Evolutionary conservation across 345 rosid species (phyloP), one percentile per base, ranked within the genome.

Genomic region (Angophora floribunda): DNA sequence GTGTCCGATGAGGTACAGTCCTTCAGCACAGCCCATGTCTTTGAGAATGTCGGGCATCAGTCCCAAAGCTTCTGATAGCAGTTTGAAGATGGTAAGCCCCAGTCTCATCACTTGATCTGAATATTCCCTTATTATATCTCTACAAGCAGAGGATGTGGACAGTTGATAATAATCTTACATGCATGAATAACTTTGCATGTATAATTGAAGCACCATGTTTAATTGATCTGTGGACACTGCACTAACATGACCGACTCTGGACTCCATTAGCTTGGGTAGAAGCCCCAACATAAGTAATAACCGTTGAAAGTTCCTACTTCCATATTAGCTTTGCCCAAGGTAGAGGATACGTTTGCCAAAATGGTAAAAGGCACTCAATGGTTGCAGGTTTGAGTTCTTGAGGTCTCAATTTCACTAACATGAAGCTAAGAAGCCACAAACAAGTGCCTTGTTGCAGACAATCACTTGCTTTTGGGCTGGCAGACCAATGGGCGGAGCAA

Each of bases 101-200:
- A 94, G 53, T 51, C 53, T 88, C 90, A 85, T 88, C 26, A 92
- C 88, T 87, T 92, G 75, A 19, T 92, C 87, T 7, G 91, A 79
- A 89, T 91, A 95, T 63, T 90, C 90, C 7, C 90, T 17, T 84
- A 91, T 7, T 86, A 90, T 87, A 32, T 93, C 92, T 79, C 95
- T 93, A 85, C 90, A 49, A 50, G 45, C 63, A 51, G 87, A 85
- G 12, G 47, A 57, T 17, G n/a, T 3, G 79, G 59, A 36, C 32
- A 21, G 1, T 70, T 70, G 13, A 32, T 67, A 19, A 32, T 9
- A 32, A 70, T 32, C 80, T 32, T 17, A 32, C 41, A 14, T 32
- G 11, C 24, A 0, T 17, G 80, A 70, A 70, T 70, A 9, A 17
- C 80, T 32, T 32, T 32, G 24, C 9, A 32, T 17, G 45, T 32